Evolutionary conservation across 1,284 basidiomycete species (phyloP).

Genomic region (Cutaneotrichosporon cyanovorans): DNA sequence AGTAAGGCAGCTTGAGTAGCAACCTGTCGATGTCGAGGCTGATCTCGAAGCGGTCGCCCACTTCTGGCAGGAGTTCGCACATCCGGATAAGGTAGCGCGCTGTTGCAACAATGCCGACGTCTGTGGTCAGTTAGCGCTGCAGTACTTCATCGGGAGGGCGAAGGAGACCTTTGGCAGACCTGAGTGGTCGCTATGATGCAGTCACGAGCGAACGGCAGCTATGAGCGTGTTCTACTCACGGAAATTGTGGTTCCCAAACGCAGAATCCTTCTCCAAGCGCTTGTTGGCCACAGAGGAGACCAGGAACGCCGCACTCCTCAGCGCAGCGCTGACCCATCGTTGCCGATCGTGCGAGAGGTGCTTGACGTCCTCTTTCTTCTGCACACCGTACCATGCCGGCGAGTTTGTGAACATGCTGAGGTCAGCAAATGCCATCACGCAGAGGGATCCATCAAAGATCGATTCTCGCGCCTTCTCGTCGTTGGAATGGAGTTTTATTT

Average conservation of each 20-base stretch:
- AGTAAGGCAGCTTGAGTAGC: conserved; percentile 13
- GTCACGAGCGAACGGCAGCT: too few relatives aligned
- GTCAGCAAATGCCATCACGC: too few relatives aligned
- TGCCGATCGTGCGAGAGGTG: conserved; percentile 9
- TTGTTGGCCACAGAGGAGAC: conserved; percentile 10
- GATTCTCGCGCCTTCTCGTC: too few relatives aligned
- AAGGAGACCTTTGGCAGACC: too few relatives aligned
- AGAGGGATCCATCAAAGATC: too few relatives aligned
- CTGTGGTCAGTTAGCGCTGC: conserved; percentile 6
- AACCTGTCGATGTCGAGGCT: conserved; percentile 17
- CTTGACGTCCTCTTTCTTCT: conserved; percentile 9
- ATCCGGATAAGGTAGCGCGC: conserved; percentile 20
- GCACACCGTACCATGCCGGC: conserved; percentile 13
- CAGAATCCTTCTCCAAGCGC: conserved; percentile 15
- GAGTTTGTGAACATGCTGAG: conserved; percentile 11
- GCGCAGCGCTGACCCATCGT: conserved; percentile 9
- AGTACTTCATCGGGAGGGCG: too few relatives aligned
- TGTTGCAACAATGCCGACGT: conserved; percentile 17
- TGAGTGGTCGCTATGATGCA: too few relatives aligned
- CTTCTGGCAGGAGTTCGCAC: conserved; percentile 14
- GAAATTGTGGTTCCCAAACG: conserved; percentile 17
- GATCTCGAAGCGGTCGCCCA: conserved; percentile 10
- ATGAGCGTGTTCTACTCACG: conserved; percentile 3
- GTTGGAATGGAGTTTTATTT: too few relatives aligned
- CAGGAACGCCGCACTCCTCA: conserved; percentile 9